Evolutionary conservation across 805 yeast species (phyloP), one percentile per base, ranked within the genome.

Genomic region (Candida corydali): DNA sequence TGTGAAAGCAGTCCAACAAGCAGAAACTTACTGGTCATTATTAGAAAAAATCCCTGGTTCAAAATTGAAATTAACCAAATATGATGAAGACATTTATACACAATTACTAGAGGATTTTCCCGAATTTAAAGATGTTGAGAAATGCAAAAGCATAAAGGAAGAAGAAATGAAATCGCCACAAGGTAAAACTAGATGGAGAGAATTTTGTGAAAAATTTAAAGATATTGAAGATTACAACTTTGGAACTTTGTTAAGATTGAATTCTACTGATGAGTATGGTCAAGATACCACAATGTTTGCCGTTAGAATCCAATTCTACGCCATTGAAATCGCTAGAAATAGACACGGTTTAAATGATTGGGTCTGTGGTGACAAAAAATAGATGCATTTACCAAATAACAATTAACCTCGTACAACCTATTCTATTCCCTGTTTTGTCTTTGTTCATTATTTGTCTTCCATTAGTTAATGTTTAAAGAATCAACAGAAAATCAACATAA

Each of bases 1-100:
- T 28, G 98, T 93, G 41, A 86, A 84, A 63, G 98, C 98, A 4
- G 98, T 93, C 12, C 80, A 77, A 61, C 98, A 93, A 60, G 93
- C 95, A 40, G 95, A 87, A 55, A 82, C 96, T 1, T 93, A 91
- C 74, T 93, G 96, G 96, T 71, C 73, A 32, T 61, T 93, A 40
- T 64, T 93, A 38, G 74, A 75, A 40, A 77, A 78, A 48, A 66
- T 88, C 39, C 80, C 82, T 43, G 97, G 95, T n/a, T 75, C 93
- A 29, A 76, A 75, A 48, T 70, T 91, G 45, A 83, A 78, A 56
- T 69, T 85, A 42, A 83, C 93, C 34, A 71, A 76, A 52, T 73
- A 65, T 45, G 94, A 85, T 56, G 82, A 82, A 49, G 87, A 78
- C 37, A 82, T 85, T 35, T 78, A 73, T 49, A 72, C 72, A 17